Evolutionary conservation across 2,329 filamentous ascomycete genomes (phyloP).

Genomic region (Akanthomyces lecanii): DNA sequence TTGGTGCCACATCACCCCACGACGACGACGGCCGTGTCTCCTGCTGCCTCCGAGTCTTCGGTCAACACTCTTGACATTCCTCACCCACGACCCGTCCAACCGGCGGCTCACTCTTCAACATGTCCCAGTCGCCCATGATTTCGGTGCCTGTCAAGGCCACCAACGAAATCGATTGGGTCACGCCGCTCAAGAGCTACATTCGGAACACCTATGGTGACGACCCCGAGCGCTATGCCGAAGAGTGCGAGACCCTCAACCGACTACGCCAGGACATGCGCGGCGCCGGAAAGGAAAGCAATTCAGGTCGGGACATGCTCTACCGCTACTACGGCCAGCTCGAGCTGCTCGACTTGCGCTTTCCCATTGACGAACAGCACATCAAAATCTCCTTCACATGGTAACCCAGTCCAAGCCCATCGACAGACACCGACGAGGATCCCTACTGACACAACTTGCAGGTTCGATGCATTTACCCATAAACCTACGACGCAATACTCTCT

Average conservation of each 20-base stretch:
- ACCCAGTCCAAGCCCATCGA: slow-evolving; percentile 18
- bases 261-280: slow-evolving; percentile 97
- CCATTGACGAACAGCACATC: slow-evolving; percentile 97
- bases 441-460: slow-evolving; percentile 52
- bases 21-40: background rate
- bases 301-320: slow-evolving; percentile 88
- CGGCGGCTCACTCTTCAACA: slow-evolving; percentile 33
- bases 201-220: slow-evolving; percentile 92
- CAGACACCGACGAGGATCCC: background rate
- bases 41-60: background rate
- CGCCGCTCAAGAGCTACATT: slow-evolving; percentile 89
- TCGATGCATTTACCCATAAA: slow-evolving; percentile 98
- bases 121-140: slow-evolving; percentile 91
- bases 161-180: slow-evolving; percentile 97
- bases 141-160: slow-evolving; percentile 89
- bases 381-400: slow-evolving; percentile 99
- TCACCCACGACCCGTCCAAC: background rate
- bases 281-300: slow-evolving; percentile 92
- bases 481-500: slow-evolving; percentile 95
- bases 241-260: slow-evolving; percentile 90
- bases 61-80: background rate
- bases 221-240: slow-evolving; percentile 90
- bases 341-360: slow-evolving; percentile 88
- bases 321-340: slow-evolving; percentile 97
- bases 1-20: slow-evolving; percentile 5